These are phyloP conservation scores for Penicillium sclerotiorum DNA, from an alignment of 2,329 filamentous ascomycete species.

Conservation along the genomic window DNA sequence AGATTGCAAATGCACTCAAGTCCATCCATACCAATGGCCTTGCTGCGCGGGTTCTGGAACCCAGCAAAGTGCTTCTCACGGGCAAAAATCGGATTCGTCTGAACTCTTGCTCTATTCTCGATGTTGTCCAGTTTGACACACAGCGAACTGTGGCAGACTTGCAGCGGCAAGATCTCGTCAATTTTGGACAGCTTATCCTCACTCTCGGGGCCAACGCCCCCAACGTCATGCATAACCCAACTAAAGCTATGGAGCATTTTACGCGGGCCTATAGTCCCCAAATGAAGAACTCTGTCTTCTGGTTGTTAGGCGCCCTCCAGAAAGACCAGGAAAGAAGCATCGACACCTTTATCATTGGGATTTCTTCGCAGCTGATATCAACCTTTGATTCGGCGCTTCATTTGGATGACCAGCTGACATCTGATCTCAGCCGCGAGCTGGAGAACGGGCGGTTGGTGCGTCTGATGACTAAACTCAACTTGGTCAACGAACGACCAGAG, in stretches of 20 bases:
- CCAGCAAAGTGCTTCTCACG: slow-evolving; percentile 86
- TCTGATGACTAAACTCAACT: slow-evolving; percentile 77
- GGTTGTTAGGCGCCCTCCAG: slow-evolving; percentile 72
- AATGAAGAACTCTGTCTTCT: slow-evolving; percentile 76
- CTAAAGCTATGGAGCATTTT: slow-evolving; percentile 74
- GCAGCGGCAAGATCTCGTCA: slow-evolving; percentile 83
- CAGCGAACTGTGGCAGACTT: slow-evolving; percentile 70
- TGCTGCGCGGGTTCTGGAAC: slow-evolving; percentile 81
- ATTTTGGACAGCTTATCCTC: slow-evolving; percentile 83
- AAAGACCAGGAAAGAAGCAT: slow-evolving; percentile 68
- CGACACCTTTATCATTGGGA: slow-evolving; percentile 75
- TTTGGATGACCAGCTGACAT: slow-evolving; percentile 71
- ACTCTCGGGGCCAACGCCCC: slow-evolving; percentile 72
- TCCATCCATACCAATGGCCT: slow-evolving; percentile 79
- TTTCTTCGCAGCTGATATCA: slow-evolving; percentile 74
- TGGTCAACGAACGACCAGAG: slow-evolving; percentile 88
- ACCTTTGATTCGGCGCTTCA: slow-evolving; percentile 80
- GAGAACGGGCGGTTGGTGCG: slow-evolving; percentile 88
- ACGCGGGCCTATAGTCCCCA: slow-evolving; percentile 75
- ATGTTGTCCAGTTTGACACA: slow-evolving; percentile 81
- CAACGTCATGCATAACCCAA: slow-evolving; percentile 63
- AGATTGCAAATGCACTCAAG: slow-evolving; percentile 85
- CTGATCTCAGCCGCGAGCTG: slow-evolving; percentile 74
- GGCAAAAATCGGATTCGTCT: slow-evolving; percentile 87
- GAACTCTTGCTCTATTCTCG: slow-evolving; percentile 83